Base-by-base conservation (phyloP, 2,329 filamentous ascomycete species). In the Parasarocladium wereldwijsianum region DNA sequence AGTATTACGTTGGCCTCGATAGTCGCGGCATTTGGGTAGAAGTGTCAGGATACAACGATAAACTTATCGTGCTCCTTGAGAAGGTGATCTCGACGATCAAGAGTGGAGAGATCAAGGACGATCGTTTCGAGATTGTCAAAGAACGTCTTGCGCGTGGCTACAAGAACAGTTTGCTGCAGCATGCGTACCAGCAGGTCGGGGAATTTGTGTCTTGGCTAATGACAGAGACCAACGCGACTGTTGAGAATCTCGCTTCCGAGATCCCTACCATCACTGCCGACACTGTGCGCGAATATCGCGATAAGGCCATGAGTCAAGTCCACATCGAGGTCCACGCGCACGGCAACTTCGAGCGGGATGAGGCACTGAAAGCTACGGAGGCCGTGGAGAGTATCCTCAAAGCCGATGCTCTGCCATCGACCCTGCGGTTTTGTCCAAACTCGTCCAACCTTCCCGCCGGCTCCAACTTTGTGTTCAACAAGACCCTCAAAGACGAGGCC, bases 41-140 rank as follows among this genome's bases (percentile, higher is more conserved):
- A 10, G 70, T 96, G 4, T 76, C 74, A 17, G 90, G 90, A 0
- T 98, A 96, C 58, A 98, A 94, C 42, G 90, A 98, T 54, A 98
- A 98, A 59, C 73, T 98, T 45, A 64, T 80, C 0, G 84, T 94
- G 1, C 66, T 98, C 15, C 56, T 98, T 26, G 84, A 96, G 47
- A 90, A 93, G 49, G 82, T 96, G 4, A 60, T 93, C 16, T 57
- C 74, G 9, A 85, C 79, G 8, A 81, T 94, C 66, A 74, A 82
- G 29, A 81, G 93, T 43, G 62, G 96, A 5, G 72, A 85, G 21
- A 68, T 96, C 40, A 78, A 76, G 37, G 69, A 82, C n/a, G 85
- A 92, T 33, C 74, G 90, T 2, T 98, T 96, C 47, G 71, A 79
- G 28, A 85, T 96, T 41, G 72, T 93, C 52, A 92, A 93, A 50